phyloP scores from a whole-genome alignment of 257 asterid species.

The Voacanga thouarsii region DNA sequence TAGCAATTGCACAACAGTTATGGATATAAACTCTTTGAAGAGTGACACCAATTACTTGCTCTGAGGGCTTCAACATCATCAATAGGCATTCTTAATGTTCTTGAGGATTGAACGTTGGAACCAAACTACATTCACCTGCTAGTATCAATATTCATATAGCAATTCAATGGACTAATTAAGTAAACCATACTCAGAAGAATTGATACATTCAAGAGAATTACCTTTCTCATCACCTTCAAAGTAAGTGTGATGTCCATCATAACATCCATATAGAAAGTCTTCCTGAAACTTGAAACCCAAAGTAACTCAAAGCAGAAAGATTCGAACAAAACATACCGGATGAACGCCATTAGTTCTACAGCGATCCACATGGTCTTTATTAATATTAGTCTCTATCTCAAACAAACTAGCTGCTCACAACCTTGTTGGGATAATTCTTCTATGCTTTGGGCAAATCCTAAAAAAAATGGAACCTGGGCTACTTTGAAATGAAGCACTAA shows the following conservation, averaged over 20 bases:
- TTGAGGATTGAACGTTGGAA: too few species aligned
- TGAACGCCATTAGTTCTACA: constrained; percentile 81
- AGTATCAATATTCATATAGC: background rate
- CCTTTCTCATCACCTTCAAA: constrained; percentile 68
- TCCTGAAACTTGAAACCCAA: constrained; percentile 45
- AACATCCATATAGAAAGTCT: constrained; percentile 62
- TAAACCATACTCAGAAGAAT: background rate
- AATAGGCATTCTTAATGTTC: constrained; percentile 45
- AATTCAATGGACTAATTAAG: background rate
- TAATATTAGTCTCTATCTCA: constrained; percentile 70
- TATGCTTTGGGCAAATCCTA: constrained; percentile 19
- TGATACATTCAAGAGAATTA: constrained; percentile 6
- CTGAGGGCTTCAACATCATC: constrained; percentile 80
- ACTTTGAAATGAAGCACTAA: constrained; percentile 9
- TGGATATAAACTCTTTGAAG: background rate
- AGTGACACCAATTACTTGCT: constrained; percentile 50
- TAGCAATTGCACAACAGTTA: background rate
- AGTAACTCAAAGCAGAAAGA: constrained; percentile 6
- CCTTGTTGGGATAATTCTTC: constrained; percentile 36
- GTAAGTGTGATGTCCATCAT: constrained; percentile 72
- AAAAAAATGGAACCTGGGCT: constrained; percentile 10
- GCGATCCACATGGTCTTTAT: constrained; percentile 73
- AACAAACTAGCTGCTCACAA: constrained; percentile 62
- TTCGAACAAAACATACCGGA: constrained; percentile 24
- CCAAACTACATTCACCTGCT: too few species aligned